These are phyloP conservation scores for Oehlia diaphana DNA, from an alignment of 192 early-diverging fungal genomes.

Conservation along the genomic window DNA sequence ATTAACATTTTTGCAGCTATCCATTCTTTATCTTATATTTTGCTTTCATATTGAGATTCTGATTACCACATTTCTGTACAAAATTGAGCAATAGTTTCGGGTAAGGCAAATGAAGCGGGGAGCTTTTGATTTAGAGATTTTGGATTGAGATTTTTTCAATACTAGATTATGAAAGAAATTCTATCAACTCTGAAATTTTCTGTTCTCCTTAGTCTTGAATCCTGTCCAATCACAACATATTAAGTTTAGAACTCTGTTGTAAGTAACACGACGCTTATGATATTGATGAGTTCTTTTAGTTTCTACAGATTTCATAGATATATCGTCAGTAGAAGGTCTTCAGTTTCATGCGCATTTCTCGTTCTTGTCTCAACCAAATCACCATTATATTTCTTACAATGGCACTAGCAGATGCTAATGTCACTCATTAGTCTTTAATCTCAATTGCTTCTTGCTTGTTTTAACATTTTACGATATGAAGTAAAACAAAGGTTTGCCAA, in stretches of 20 bases:
- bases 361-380: no score
- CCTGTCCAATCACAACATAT: conserved; percentile 83
- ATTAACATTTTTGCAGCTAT: conserved; percentile 53
- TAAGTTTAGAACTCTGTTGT: conserved; percentile 78
- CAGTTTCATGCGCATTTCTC: no score
- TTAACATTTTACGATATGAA: no score
- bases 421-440: no score
- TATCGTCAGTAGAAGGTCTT: conserved; percentile 69
- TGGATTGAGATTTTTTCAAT: background rate
- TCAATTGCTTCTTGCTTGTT: no score
- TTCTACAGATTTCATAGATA: conserved; percentile 74
- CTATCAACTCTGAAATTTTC: conserved; percentile 81
- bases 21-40: conserved; percentile 48
- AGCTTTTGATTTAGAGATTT: background rate
- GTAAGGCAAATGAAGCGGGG: no score
- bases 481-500: conserved; percentile 85
- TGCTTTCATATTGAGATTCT: conserved; percentile 59
- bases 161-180: conserved; percentile 38
- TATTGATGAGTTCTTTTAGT: conserved; percentile 76
- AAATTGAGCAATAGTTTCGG: conserved; percentile 39
- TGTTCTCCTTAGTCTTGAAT: conserved; percentile 81
- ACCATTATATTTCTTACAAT: no score
- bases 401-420: no score
- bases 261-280: conserved; percentile 83
- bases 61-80: conserved; percentile 98